Percentiles rank a stretch among this genome's conserved stretches.
These are phyloP conservation scores for Plenodomus tracheiphilus DNA, from an alignment of 2,329 filamentous ascomycete species.

Conservation along the genomic window DNA sequence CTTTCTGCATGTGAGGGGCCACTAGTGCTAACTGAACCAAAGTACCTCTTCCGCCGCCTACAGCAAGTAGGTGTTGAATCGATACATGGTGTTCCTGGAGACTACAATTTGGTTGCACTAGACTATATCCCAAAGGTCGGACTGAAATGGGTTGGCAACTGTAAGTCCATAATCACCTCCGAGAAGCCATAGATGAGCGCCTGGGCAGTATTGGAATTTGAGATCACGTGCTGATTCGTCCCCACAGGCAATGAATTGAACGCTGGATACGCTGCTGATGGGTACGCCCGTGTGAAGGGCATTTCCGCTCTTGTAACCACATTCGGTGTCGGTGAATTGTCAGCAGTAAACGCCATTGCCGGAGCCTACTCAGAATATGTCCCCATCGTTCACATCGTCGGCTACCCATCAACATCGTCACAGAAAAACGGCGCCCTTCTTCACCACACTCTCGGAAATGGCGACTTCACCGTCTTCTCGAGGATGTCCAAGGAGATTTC, in stretches of 20 bases:
- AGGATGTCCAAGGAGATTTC: slow-evolving; percentile 76
- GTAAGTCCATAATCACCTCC: slow-evolving; percentile 57
- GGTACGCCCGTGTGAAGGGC: slow-evolving; percentile 53
- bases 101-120: slow-evolving; percentile 54
- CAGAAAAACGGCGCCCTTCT: slow-evolving; percentile 49
- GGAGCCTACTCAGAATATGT: slow-evolving; percentile 53
- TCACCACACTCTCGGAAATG: slow-evolving; percentile 54
- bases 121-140: slow-evolving; percentile 61
- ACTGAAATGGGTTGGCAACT: slow-evolving; percentile 63
- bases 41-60: slow-evolving; percentile 48
- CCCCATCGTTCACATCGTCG: slow-evolving; percentile 53
- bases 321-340: slow-evolving; percentile 54
- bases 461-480: slow-evolving; percentile 81
- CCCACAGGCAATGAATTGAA: not conserved
- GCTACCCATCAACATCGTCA: slow-evolving; percentile 47
- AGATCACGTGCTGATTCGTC: not conserved
- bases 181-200: slow-evolving; percentile 52
- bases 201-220: too few relatives aligned
- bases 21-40: slow-evolving; percentile 9
- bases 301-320: slow-evolving; percentile 53
- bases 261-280: slow-evolving; percentile 52
- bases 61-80: slow-evolving; percentile 49
- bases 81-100: slow-evolving; percentile 52
- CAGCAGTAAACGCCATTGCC: slow-evolving; percentile 53
- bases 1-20: not conserved